These are phyloP conservation scores for Limonomyces culmigenus DNA, from an alignment of 1,284 basidiomycete species.

Conservation along the genomic window DNA sequence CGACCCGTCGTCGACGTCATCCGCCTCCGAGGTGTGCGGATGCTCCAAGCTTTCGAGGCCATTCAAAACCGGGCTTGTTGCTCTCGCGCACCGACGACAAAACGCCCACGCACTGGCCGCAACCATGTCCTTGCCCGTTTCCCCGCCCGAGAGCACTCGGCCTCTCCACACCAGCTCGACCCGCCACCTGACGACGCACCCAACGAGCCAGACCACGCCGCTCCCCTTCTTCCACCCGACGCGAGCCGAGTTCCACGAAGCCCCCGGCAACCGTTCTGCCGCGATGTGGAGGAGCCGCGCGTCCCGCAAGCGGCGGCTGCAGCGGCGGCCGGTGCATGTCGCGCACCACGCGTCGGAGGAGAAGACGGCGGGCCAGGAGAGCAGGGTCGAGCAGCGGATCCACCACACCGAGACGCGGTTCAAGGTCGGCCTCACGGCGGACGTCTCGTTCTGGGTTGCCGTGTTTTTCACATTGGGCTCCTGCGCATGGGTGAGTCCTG, in stretches of 20 bases:
- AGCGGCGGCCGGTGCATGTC: conserved; percentile 6
- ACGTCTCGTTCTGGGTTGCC: conserved; percentile 15
- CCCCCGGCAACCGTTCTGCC: not conserved
- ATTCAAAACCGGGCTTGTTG: too few relatives aligned
- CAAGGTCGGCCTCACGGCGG: conserved; percentile 11
- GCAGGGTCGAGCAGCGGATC: conserved; percentile 7
- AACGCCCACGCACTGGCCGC: too few relatives aligned
- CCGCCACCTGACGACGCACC: not conserved
- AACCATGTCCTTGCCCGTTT: too few relatives aligned
- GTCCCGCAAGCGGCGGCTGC: conserved; percentile 10
- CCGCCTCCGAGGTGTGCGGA: too few relatives aligned
- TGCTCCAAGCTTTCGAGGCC: too few relatives aligned
- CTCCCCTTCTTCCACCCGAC: conserved; percentile 11
- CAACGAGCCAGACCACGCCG: conserved; percentile 5
- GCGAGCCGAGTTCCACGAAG: conserved; percentile 5
- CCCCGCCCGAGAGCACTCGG: too few relatives aligned
- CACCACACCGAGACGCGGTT: conserved; percentile 7
- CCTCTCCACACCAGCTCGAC: too few relatives aligned
- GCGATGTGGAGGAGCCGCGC: conserved; percentile 8
- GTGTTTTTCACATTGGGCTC: conserved; percentile 16
- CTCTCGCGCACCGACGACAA: too few relatives aligned
- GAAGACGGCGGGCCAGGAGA: not conserved
- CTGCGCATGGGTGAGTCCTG: conserved; percentile 10
- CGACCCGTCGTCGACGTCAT: too few relatives aligned
- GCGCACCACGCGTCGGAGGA: conserved; percentile 1